Percentiles rank a stretch among this genome's conserved stretches.
phyloP scores from a whole-genome alignment of 768 basidiomycete species.

The Kwoniella bestiolae region DNA sequence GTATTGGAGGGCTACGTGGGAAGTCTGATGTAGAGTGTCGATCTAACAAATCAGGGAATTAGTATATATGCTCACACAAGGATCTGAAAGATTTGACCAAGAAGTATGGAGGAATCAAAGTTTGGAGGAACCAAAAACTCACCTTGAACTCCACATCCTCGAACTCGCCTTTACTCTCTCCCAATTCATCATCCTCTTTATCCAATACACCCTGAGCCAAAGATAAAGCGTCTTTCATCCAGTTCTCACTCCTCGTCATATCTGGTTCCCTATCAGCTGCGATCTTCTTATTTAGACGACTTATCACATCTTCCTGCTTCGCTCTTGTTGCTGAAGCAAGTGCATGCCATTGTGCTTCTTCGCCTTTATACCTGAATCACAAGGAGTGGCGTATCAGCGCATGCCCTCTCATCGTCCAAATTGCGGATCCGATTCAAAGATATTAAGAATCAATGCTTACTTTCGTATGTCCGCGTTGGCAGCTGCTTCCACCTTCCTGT shows the following conservation, averaged over 20 bases:
- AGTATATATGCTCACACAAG: too few relatives aligned
- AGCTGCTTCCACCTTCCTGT: constrained; percentile 41
- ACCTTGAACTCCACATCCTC: constrained; percentile 57
- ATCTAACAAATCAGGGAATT: constrained; percentile 30
- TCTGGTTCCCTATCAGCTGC: constrained; percentile 19
- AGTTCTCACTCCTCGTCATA: constrained; percentile 31
- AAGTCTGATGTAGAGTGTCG: constrained; percentile 48
- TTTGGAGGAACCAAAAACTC: constrained; percentile 15
- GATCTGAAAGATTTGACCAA: too few relatives aligned
- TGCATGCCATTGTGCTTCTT: constrained; percentile 42
- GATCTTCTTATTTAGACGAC: constrained; percentile 28
- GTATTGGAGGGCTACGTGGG: constrained; percentile 53
- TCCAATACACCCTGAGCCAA: constrained; percentile 52
- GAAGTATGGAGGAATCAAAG: constrained; percentile 7
- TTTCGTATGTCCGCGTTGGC: constrained; percentile 38
- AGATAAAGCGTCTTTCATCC: constrained; percentile 57
- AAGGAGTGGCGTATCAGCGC: constrained; percentile 3
- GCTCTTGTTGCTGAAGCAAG: constrained; percentile 35
- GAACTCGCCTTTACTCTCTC: constrained; percentile 40
- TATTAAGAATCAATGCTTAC: constrained; percentile 30
- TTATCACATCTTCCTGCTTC: constrained; percentile 37
- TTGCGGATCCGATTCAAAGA: too few relatives aligned
- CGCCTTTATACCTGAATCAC: constrained; percentile 37
- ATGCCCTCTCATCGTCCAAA: too few relatives aligned
- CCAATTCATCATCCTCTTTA: constrained; percentile 40